Evolutionary conservation across 768 basidiomycete genomes (phyloP), one percentile per base, ranked within the genome.

Genomic region (Tulasnella sp.): DNA sequence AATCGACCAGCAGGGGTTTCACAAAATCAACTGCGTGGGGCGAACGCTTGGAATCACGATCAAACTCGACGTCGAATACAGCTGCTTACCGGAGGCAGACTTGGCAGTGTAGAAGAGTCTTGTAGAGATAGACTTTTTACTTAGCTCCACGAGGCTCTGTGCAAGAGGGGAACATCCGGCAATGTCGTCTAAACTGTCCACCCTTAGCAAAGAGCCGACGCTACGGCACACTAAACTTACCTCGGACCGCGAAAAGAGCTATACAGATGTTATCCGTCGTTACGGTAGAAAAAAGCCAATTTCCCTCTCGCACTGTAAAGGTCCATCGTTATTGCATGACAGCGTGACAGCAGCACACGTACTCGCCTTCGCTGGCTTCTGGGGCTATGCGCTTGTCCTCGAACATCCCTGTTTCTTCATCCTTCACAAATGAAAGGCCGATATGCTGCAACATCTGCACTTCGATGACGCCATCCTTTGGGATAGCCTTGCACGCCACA

Each of bases 401-500:
- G 12, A n/a, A 37, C 31, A 60, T 60, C 7, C 37, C 77, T 9
- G 64, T 78, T 11, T 78, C 77, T 60, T 78, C 31, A 28, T 78
- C 77, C 58, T 41, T 20, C 8, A 78, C 24, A 31, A 40, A 37
- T 8, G 58, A 8, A 34, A 54, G 50, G 16, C 79, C 79, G 8
- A 42, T 80, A 74, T 80, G 79, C n/a, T 46, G 37, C 9, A 94
- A 82, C 1, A 92, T 90, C 84, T 96, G 94, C 83, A 94, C 94
- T 84, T 96, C 95, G 16, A 95, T 83, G 46, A 90, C 84, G 1
- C 94, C 95, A 78, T 87, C 88, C 83, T 93, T 94, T 0, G 95
- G 95, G 11, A 96, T 87, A 50, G 89, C 88, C 78, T 90, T 89
- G 8, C 94, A 89, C 2, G 88, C 89, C 0, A 92, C 83, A 83